Conservation (phyloP, 345 rosid genomes). For the Gossypium thurberi region DNA sequence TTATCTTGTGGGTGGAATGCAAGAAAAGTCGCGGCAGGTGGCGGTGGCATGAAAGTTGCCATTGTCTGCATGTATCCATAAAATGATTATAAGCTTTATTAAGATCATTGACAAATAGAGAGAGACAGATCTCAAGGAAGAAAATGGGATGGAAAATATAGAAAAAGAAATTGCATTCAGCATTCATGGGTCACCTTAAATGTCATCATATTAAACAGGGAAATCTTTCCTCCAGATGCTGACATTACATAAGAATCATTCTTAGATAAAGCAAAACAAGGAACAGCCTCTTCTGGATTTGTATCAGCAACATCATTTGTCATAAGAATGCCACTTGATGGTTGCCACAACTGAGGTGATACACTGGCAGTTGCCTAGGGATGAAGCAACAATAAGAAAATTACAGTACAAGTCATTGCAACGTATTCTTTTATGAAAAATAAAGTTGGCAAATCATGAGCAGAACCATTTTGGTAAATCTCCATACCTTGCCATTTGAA, state of each 20-base stretch:
- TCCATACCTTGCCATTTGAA: slow-evolving; percentile 68
- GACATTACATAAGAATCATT: slow-evolving; percentile 94
- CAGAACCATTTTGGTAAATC: slow-evolving; percentile 6
- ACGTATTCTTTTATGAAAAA: neutral
- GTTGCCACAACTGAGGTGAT: slow-evolving; percentile 81
- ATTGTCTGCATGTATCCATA: slow-evolving; percentile 53
- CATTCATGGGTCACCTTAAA: slow-evolving; percentile 53
- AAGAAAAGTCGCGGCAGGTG: slow-evolving; percentile 88
- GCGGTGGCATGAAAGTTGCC: slow-evolving; percentile 95
- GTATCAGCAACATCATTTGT: slow-evolving; percentile 65
- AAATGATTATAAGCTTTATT: slow-evolving; percentile 6
- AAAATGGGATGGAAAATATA: neutral
- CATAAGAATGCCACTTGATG: slow-evolving; percentile 80
- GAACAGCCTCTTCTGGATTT: slow-evolving; percentile 72
- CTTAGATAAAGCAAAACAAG: slow-evolving; percentile 86
- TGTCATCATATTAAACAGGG: slow-evolving; percentile 88
- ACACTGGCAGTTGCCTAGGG: slow-evolving; percentile 71
- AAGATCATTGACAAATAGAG: neutral
- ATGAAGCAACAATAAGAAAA: slow-evolving; percentile 14
- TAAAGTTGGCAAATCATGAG: neutral
- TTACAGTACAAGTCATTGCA: neutral
- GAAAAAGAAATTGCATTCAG: neutral
- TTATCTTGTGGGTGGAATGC: slow-evolving; percentile 93
- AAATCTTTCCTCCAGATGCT: slow-evolving; percentile 89
- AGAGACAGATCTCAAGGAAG: neutral